Evolutionary conservation across 1,284 basidiomycete genomes (phyloP).

Genomic region (Trichosporon sp.): DNA sequence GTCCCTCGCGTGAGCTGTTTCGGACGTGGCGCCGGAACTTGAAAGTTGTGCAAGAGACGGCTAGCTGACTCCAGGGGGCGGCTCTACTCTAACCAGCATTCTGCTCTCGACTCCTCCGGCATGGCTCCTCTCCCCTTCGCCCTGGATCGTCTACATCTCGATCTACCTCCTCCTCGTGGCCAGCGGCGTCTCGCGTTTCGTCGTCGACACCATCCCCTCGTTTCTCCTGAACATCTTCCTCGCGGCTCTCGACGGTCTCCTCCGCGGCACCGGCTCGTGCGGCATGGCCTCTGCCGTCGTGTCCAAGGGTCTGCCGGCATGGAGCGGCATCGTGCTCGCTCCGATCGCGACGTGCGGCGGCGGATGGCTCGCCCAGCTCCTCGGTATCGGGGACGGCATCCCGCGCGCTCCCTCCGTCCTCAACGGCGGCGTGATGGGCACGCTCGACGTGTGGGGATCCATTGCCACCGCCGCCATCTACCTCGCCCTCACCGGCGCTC

Average conservation of each 20-base stretch:
- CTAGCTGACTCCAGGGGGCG: slow-evolving; percentile 44
- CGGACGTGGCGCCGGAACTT: too few relatives aligned
- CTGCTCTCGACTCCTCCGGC: slow-evolving; percentile 47
- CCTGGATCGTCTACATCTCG: slow-evolving; percentile 47
- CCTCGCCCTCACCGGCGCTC: slow-evolving; percentile 29
- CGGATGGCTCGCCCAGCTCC: slow-evolving; percentile 41
- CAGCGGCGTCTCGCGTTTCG: slow-evolving; percentile 38
- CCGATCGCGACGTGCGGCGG: slow-evolving; percentile 44
- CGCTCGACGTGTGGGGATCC: slow-evolving; percentile 49
- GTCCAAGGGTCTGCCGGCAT: slow-evolving; percentile 12
- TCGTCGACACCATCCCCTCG: slow-evolving; percentile 37
- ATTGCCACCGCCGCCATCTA: slow-evolving; percentile 38
- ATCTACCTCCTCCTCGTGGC: slow-evolving; percentile 42
- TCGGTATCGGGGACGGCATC: slow-evolving; percentile 38
- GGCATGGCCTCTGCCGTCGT: neutral
- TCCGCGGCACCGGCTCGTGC: slow-evolving; percentile 34
- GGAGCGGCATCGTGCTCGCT: slow-evolving; percentile 42
- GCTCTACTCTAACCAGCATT: slow-evolving; percentile 44
- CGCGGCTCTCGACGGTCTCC: slow-evolving; percentile 43
- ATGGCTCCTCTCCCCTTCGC: slow-evolving; percentile 48
- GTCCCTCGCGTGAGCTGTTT: too few relatives aligned
- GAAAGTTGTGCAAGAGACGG: too few relatives aligned
- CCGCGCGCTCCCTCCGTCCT: slow-evolving; percentile 41
- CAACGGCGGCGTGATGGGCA: slow-evolving; percentile 39
- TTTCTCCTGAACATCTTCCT: slow-evolving; percentile 41